Percentiles rank a stretch among this genome's conserved stretches.
These are phyloP conservation scores for Apiotrichum akiyoshidainum DNA, from an alignment of 1,284 basidiomycete species.

Conservation along the genomic window DNA sequence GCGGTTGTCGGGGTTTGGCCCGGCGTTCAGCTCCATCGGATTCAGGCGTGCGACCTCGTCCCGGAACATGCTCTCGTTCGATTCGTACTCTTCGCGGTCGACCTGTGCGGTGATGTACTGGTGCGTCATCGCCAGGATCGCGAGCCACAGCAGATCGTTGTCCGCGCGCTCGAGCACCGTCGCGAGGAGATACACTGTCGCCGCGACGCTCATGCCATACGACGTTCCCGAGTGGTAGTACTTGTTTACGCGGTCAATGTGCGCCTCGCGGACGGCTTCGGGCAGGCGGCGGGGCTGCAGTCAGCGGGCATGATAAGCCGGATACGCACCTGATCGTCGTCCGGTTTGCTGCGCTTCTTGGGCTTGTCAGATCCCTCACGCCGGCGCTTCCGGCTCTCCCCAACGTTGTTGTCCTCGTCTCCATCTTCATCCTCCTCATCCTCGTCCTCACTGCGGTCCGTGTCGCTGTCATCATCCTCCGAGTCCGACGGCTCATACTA, in stretches of 20 bases:
- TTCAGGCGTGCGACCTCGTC: slow-evolving; percentile 90
- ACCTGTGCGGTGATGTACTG: slow-evolving; percentile 87
- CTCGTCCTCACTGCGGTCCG: slow-evolving; percentile 53
- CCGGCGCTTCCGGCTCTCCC: slow-evolving; percentile 57
- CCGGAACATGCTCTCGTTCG: slow-evolving; percentile 69
- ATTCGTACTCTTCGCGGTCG: slow-evolving; percentile 80
- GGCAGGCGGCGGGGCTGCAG: slow-evolving; percentile 57
- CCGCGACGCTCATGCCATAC: slow-evolving; percentile 84
- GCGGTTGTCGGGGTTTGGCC: slow-evolving; percentile 63
- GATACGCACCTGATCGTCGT: slow-evolving; percentile 30
- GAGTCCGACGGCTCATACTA: slow-evolving; percentile 42
- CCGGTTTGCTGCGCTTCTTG: slow-evolving; percentile 29
- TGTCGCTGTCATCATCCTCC: slow-evolving; percentile 39
- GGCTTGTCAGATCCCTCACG: slow-evolving; percentile 23
- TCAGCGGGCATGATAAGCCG: neutral
- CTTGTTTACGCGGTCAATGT: slow-evolving; percentile 65
- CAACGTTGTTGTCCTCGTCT: slow-evolving; percentile 45
- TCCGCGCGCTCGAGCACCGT: slow-evolving; percentile 84
- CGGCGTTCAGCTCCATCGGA: slow-evolving; percentile 52
- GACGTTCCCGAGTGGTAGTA: slow-evolving; percentile 84
- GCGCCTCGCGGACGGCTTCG: slow-evolving; percentile 64
- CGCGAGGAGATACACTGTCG: slow-evolving; percentile 84
- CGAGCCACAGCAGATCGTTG: slow-evolving; percentile 91
- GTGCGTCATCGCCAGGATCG: slow-evolving; percentile 87
- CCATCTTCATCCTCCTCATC: slow-evolving; percentile 51